phyloP scores from a whole-genome alignment of 345 rosid genomes.

The Salix viminalis region DNA sequence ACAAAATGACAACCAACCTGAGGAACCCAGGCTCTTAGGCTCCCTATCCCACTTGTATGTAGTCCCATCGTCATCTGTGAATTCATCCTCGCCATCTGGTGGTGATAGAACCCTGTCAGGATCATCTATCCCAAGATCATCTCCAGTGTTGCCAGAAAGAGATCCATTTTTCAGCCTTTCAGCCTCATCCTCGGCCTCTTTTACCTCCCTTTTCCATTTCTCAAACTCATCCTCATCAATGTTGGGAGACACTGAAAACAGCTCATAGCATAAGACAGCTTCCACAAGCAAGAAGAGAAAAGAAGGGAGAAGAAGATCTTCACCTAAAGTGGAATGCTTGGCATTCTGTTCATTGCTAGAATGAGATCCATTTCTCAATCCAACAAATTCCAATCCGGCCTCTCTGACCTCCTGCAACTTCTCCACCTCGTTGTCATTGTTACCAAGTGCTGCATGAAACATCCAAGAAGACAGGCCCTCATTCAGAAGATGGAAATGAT shows the following conservation, averaged over 20 bases:
- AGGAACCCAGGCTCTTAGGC: conserved; percentile 82
- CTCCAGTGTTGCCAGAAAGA: conserved; percentile 28
- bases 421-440: conserved; percentile 2
- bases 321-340: conserved; percentile 14
- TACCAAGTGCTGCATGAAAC: conserved; percentile 18
- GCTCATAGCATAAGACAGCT: conserved; percentile 27
- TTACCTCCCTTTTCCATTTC: conserved; percentile 84
- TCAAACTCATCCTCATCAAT: conserved; percentile 66
- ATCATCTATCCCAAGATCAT: conserved; percentile 31
- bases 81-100: conserved; percentile 90
- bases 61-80: conserved; percentile 92
- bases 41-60: conserved; percentile 75
- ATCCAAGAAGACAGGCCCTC: conserved; percentile 6
- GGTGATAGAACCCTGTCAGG: conserved; percentile 46
- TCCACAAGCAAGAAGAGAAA: neutral
- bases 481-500: neutral
- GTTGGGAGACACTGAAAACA: conserved; percentile 41
- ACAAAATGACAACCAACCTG: conserved; percentile 52
- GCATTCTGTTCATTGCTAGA: conserved; percentile 20
- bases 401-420: conserved; percentile 9
- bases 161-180: conserved; percentile 47
- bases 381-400: conserved; percentile 12
- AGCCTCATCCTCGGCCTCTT: conserved; percentile 64
- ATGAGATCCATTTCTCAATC: conserved; percentile 17
- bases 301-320: neutral